Percentiles rank a stretch among this genome's conserved stretches.
Conservation (phyloP, 1,284 basidiomycete species). For the Tilletia walkeri region DNA sequence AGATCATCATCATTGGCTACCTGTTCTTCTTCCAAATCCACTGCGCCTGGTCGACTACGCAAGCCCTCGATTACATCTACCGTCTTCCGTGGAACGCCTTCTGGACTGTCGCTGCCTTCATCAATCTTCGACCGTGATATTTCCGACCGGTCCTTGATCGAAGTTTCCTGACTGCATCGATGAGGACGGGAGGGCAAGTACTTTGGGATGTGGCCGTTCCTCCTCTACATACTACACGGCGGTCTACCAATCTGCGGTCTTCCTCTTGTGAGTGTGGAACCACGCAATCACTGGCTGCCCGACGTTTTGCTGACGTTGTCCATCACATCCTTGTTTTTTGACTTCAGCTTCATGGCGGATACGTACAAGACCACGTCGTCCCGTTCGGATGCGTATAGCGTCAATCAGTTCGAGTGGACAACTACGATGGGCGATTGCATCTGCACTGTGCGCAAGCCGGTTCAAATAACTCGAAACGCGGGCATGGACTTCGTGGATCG, state of each 20-base stretch:
- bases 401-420: slow-evolving; percentile 79
- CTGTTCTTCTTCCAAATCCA: slow-evolving; percentile 99
- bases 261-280: slow-evolving; percentile 25
- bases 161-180: slow-evolving; percentile 84
- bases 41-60: slow-evolving; percentile 85
- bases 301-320: background rate
- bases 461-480: slow-evolving; percentile 86
- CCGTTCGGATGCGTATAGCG: slow-evolving; percentile 76
- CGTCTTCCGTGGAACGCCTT: slow-evolving; percentile 98
- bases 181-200: slow-evolving; percentile 77
- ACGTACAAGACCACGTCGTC: slow-evolving; percentile 74
- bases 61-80: slow-evolving; percentile 76
- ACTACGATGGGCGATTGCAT: slow-evolving; percentile 83
- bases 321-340: slow-evolving; percentile 63
- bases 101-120: slow-evolving; percentile 91
- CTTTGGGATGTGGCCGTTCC: slow-evolving; percentile 77
- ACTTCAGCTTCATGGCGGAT: slow-evolving; percentile 75
- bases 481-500: slow-evolving; percentile 91
- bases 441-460: slow-evolving; percentile 77
- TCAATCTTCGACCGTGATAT: slow-evolving; percentile 88
- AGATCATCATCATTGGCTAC: slow-evolving; percentile 88
- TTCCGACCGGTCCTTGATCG: slow-evolving; percentile 81
- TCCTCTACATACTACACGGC: slow-evolving; percentile 83
- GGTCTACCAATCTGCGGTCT: slow-evolving; percentile 66
- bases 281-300: no score